Evolutionary conservation across 345 rosid species (phyloP).

Genomic region (Microcos paniculata): DNA sequence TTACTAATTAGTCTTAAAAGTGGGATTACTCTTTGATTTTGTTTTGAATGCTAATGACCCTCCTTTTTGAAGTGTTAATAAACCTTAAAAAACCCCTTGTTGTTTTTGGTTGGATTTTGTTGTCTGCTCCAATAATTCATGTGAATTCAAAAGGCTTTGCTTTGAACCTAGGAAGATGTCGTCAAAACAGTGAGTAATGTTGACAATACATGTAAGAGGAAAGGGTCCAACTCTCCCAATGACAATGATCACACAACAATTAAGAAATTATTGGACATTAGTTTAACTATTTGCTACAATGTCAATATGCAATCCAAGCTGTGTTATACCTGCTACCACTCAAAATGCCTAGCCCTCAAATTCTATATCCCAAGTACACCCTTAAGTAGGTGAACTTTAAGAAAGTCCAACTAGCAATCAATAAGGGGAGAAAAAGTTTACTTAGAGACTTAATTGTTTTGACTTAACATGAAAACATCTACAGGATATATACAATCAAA

Average conservation of each 20-base stretch:
- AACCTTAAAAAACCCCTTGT: neutral
- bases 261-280: conserved; percentile 5
- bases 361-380: neutral
- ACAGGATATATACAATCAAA: too few relatives aligned
- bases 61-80: neutral
- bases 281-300: neutral
- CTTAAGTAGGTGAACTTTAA: neutral
- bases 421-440: neutral
- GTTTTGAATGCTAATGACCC: neutral
- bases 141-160: neutral
- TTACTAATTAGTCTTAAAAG: neutral
- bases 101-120: neutral
- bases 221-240: conserved; percentile 7
- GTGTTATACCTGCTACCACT: conserved; percentile 27
- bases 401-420: conserved; percentile 1
- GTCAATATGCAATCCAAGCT: neutral
- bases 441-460: neutral
- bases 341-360: conserved; percentile 12
- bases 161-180: conserved; percentile 2
- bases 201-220: neutral
- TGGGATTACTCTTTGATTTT: neutral
- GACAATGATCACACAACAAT: conserved; percentile 2
- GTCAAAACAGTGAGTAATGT: neutral
- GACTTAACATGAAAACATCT: neutral
- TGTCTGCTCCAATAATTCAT: neutral